Base-by-base conservation (phyloP, 73 alveolate genomes). In the Tetrahymena malaccensis region DNA sequence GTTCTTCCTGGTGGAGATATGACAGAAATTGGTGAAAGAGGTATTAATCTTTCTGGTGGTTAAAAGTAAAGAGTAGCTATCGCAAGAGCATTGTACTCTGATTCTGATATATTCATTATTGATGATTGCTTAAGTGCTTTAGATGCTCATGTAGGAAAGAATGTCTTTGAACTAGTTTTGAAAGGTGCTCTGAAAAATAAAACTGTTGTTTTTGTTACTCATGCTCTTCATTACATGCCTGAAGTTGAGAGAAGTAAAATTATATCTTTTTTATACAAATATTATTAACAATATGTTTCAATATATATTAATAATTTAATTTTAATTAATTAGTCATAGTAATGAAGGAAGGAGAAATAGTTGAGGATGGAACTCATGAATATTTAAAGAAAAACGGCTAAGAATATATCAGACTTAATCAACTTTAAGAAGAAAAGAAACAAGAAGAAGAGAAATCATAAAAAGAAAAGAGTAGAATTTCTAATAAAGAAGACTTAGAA, bases 81-180 rank as follows among this genome's bases (percentile, higher is more conserved):
- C 0, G 98, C 98, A 10, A 93, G 98, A 96, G 98, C 98, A 31
- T 31, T 95, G 11, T 96, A 96, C 70, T 44, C 94, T 37, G 96
- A 96, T 89, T 21, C 84, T 6, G 97, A 96, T 84, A 96, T 96
- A 22, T 94, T 83, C 44, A 55, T 96, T 34, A 43, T 96, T 50
- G 98, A 96, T 94, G 98, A 96, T 93, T 94, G 94, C 10, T 35
- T 96, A 44, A 83, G 96, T 94, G 97, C 98, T 27, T 95, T 96
- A 35, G 98, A 96, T 55, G 94, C 94, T 31, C 95, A 96, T 94
- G 97, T 96, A 8, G 97, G 94, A 21, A 94, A 96, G 89, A 85
- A 85, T 57, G 58, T 94, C 7, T 85, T 94, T 85, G 37, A 94
- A 11, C 58, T 83, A 33, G 93, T 94, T 33, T 84, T 94, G 33